Evolutionary conservation across 192 early-diverging fungal species (phyloP).

Genomic region (Spizellomyces sp.): DNA sequence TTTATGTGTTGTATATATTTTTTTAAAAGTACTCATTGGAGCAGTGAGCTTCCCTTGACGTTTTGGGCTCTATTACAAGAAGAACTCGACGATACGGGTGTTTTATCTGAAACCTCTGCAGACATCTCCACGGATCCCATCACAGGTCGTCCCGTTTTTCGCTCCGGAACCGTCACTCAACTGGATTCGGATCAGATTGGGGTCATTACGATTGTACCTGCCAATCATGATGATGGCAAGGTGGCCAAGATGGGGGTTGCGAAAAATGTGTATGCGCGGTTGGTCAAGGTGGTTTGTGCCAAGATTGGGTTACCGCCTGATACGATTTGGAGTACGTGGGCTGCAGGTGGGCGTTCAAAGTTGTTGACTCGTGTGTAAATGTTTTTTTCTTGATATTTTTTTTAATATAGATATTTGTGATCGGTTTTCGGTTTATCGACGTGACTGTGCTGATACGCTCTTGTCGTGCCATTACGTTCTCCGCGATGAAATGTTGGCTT

Average conservation of each 20-base stretch:
- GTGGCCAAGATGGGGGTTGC: conserved; percentile 11
- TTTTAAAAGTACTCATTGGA: background rate
- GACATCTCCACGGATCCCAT: conserved; percentile 36
- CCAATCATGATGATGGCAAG: background rate
- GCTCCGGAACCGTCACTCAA: background rate
- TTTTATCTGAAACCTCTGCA: background rate
- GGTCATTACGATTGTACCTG: background rate
- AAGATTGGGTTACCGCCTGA: conserved; percentile 35
- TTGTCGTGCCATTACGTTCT: conserved; percentile 34
- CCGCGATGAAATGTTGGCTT: conserved; percentile 19
- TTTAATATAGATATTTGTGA: conserved; percentile 31
- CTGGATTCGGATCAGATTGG: conserved; percentile 3
- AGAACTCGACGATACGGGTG: conserved; percentile 6
- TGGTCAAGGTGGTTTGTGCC: conserved; percentile 23
- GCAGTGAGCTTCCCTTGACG: conserved; percentile 19
- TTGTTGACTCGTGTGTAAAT: background rate
- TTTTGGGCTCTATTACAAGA: conserved; percentile 32
- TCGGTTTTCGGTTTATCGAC: conserved; percentile 36
- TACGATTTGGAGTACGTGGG: conserved; percentile 30
- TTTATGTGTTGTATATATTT: background rate
- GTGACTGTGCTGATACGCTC: conserved; percentile 33
- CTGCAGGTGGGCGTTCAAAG: conserved; percentile 13
- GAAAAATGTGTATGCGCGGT: conserved; percentile 17
- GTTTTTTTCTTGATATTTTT: background rate
- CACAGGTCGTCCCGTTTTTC: conserved; percentile 24